phyloP scores from a whole-genome alignment of 2,329 filamentous ascomycete genomes.

The Pestalotiopsis sp. region DNA sequence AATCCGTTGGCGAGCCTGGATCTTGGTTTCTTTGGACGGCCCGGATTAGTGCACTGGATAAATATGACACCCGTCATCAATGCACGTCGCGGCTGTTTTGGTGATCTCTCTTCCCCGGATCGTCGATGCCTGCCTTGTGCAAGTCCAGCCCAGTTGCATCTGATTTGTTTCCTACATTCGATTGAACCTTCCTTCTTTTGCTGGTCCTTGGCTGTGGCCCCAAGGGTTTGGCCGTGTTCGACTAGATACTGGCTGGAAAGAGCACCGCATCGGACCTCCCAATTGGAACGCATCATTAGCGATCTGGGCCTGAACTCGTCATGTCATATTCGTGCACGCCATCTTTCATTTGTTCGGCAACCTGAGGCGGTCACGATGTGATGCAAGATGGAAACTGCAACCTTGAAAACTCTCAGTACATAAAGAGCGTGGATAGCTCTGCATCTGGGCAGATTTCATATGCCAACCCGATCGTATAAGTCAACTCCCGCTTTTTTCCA shows the following conservation, averaged over 20 bases:
- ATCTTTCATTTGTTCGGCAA: not conserved
- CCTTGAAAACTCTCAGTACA: not conserved
- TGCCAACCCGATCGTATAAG: not conserved
- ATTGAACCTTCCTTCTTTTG: not conserved
- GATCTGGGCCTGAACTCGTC: not conserved
- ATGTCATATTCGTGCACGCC: not conserved
- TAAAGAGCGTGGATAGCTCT: not conserved
- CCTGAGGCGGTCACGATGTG: not conserved
- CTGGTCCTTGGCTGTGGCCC: not conserved
- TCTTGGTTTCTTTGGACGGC: too few relatives aligned
- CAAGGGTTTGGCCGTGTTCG: not conserved
- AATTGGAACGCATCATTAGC: not conserved
- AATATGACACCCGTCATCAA: too few relatives aligned
- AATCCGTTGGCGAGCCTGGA: too few relatives aligned
- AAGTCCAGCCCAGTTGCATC: too few relatives aligned
- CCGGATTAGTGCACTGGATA: too few relatives aligned
- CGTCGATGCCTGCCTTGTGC: too few relatives aligned
- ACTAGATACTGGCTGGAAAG: not conserved
- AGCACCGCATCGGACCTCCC: not conserved
- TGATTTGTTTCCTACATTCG: too few relatives aligned
- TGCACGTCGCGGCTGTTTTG: too few relatives aligned
- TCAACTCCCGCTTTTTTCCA: not conserved
- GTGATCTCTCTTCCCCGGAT: too few relatives aligned
- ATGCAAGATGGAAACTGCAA: not conserved
- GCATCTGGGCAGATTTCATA: not conserved